Base-by-base conservation (phyloP, 1,284 basidiomycete species). In the Chondrostereum purpureum region DNA sequence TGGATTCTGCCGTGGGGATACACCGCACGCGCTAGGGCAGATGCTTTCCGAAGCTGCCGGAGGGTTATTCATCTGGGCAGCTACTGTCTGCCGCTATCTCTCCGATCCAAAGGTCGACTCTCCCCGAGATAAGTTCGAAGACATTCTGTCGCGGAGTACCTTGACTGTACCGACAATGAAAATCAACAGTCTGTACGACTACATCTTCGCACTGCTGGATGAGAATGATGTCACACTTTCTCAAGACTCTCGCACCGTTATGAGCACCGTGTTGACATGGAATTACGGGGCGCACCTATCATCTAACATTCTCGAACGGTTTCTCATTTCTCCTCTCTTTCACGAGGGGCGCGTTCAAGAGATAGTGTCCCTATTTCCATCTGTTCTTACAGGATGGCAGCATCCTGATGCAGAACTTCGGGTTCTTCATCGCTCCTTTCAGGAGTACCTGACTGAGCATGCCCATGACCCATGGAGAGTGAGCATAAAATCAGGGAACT, bases 61-160 rank as follows among this genome's bases (percentile, higher is more conserved):
- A 12, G 58, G 58, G 5, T 39, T 57, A 5, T 58, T 60, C 47
- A 44, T 56, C 11, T 58, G 57, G 57, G 53, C 51, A 14, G 50
- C 50, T 2, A 56, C 53, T 3, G 47, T 54, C 3, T 50, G 39
- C 24, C 46, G 53, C 20, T 55, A 54, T 39, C 38, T 60, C 3
- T 11, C 19, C n/a, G 21, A 11, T 12, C 17, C 45, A 11, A 18
- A 35, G 2, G 17, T 47, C 37, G 10, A 41, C 34, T 39, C 24
- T 33, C 56, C 54, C 13, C 47, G 45, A n/a, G 43, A 39, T 22
- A 49, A 53, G 35, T 46, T 58, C 18, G n/a, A 38, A 10, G 11
- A 23, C 5, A 40, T 53, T 19, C 23, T 52, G 3, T 18, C 19
- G 1, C 37, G 36, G 8, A 33, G 35, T 22, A 12, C 35, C 18